These are phyloP conservation scores for Claviceps lovelessii DNA, from an alignment of 2,329 filamentous ascomycete genomes.

Conservation along the genomic window DNA sequence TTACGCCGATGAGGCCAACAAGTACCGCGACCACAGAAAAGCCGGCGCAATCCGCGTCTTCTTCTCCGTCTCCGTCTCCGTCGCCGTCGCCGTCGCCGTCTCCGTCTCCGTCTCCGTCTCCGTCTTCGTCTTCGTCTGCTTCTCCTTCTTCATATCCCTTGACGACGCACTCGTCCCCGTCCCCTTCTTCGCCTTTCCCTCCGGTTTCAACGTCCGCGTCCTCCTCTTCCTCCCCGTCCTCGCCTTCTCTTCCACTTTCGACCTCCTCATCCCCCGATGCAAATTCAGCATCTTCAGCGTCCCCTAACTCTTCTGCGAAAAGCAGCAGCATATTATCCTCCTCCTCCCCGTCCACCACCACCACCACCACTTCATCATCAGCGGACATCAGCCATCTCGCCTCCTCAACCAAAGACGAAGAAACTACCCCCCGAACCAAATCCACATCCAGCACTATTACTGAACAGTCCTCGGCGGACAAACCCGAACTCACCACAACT, in stretches of 20 bases:
- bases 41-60: background rate
- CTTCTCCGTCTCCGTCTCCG: background rate
- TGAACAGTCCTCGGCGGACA: background rate
- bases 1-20: constrained; percentile 8
- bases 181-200: background rate
- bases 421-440: background rate
- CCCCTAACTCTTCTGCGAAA: background rate
- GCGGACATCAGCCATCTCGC: background rate
- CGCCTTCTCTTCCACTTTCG: background rate
- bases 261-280: background rate
- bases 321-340: background rate
- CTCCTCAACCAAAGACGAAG: no score
- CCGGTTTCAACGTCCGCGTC: background rate
- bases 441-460: no score
- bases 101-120: background rate
- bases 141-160: background rate
- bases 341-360: no score
- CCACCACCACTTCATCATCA: background rate
- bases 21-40: background rate
- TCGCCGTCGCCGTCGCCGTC: fast-evolving
- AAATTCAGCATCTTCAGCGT: background rate
- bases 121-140: background rate
- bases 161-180: background rate
- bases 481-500: background rate
- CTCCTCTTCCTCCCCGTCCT: background rate